These are phyloP conservation scores for Rhynchospora breviuscula DNA, from an alignment of 176 grass and related monocot species.

Conservation along the genomic window DNA sequence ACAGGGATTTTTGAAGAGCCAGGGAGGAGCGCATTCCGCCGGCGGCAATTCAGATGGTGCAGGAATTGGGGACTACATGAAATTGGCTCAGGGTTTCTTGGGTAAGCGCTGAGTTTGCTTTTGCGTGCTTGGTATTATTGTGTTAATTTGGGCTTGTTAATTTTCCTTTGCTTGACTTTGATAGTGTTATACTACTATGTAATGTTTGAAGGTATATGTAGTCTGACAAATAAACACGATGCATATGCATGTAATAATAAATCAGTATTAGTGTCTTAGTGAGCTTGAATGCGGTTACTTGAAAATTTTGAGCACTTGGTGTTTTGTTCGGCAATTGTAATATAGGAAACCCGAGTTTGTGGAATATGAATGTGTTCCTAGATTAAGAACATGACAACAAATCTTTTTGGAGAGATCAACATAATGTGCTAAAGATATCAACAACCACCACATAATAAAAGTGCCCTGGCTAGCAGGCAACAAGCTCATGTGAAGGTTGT, in stretches of 20 bases:
- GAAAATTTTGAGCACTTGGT: not conserved
- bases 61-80: conserved; percentile 55
- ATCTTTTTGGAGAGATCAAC: not conserved
- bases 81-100: conserved; percentile 76
- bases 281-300: not conserved
- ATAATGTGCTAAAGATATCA: not conserved
- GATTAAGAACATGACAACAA: no score
- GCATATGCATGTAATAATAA: no score
- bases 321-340: no score
- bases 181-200: no score
- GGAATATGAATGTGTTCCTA: no score
- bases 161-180: no score
- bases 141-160: not conserved
- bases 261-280: no score
- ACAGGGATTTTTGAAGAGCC: conserved; percentile 68
- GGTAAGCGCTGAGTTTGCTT: conserved; percentile 52
- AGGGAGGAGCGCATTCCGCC: conserved; percentile 41
- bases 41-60: conserved; percentile 5
- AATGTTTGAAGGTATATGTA: not conserved
- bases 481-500: not conserved
- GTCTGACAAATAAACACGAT: not conserved
- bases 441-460: not conserved
- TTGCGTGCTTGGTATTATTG: not conserved
- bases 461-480: not conserved
- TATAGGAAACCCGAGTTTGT: no score